Evolutionary conservation across 2,329 filamentous ascomycete genomes (phyloP), one percentile per base, ranked within the genome.

Genomic region (Sporothrix curviconia): DNA sequence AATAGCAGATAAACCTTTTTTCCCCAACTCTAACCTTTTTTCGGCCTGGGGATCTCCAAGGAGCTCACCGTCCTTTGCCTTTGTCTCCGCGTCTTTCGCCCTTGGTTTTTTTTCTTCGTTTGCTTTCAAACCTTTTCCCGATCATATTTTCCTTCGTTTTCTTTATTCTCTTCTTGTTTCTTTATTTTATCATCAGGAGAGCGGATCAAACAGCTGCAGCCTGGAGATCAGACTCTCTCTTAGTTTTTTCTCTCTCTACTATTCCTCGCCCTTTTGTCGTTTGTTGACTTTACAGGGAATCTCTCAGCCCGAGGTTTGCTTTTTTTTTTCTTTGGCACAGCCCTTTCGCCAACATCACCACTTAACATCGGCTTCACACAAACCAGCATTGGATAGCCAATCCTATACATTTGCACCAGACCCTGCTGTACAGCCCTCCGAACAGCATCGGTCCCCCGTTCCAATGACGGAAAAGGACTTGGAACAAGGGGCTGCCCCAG

Each of bases 401-500:
- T 52, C 24, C 36, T 39, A 12, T 25, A n/a, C n/a, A n/a, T 30
- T 30, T 19, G 11, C 39, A 36, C 32, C 5, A n/a, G 17, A n/a
- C 11, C 39, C 40, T 40, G 47, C 39, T 30, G 19, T 22, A 46
- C 43, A n/a, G 49, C 25, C 6, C 17, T 44, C 24, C 39, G n/a
- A 30, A 15, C 40, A 22, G 7, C 7, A 24, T 36, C n/a, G n/a
- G n/a, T 34, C 44, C 32, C 39, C 30, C 32, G 9, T 28, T 32
- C 50, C 51, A 40, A 66, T 61, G 59, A 55, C 55, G 55, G 64
- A 63, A 19, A 62, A 61, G 14, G 60, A 65, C 32, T 40, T 65
- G 43, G 65, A 66, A 46, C 59, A 59, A 56, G 61, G 57, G 47
- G 8, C 37, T 15, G 46, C 19, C 9, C n/a, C 54, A 12, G 25